Conservation (phyloP, 306 rosid species). For the Dalbergia oliveri region DNA sequence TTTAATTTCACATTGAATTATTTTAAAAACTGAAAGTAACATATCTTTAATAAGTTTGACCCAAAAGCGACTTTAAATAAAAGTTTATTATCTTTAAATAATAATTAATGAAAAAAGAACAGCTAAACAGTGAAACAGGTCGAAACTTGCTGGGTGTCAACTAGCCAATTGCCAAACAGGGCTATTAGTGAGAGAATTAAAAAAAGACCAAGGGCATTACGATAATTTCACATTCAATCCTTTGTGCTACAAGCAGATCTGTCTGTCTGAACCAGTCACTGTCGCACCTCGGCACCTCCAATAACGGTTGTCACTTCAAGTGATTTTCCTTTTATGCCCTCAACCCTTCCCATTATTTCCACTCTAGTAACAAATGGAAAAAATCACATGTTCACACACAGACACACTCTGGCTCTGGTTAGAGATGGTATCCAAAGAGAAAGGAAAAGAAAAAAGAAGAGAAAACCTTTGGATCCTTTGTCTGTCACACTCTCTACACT, state of each 20-base stretch:
- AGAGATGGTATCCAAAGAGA: constrained; percentile 60
- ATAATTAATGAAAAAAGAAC: not conserved
- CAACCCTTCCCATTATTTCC: constrained; percentile 32
- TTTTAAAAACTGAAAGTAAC: no score
- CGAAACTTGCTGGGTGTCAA: constrained; percentile 18
- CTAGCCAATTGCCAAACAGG: constrained; percentile 38
- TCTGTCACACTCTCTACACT: constrained; percentile 3
- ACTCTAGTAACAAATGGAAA: not conserved
- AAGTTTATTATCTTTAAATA: constrained; percentile 27
- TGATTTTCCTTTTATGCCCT: constrained; percentile 49
- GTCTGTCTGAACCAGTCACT: constrained; percentile 20
- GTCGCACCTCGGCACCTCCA: constrained; percentile 38
- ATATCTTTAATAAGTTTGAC: not conserved
- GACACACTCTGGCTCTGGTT: constrained; percentile 40
- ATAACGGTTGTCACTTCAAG: not conserved
- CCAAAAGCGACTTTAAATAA: constrained; percentile 23
- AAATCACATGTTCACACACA: not conserved
- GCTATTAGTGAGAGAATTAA: not conserved
- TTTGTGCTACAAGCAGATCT: constrained; percentile 20
- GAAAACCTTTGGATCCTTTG: constrained; percentile 58
- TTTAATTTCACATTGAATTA: no score
- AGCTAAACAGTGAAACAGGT: not conserved
- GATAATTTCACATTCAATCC: constrained; percentile 16
- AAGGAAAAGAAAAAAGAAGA: constrained; percentile 22
- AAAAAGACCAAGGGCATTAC: constrained; percentile 2